Percentiles rank a stretch among this genome's conserved stretches.
These are phyloP conservation scores for Chenopodium berlandieri DNA, from an alignment of 148 eudicot species.

Conservation along the genomic window DNA sequence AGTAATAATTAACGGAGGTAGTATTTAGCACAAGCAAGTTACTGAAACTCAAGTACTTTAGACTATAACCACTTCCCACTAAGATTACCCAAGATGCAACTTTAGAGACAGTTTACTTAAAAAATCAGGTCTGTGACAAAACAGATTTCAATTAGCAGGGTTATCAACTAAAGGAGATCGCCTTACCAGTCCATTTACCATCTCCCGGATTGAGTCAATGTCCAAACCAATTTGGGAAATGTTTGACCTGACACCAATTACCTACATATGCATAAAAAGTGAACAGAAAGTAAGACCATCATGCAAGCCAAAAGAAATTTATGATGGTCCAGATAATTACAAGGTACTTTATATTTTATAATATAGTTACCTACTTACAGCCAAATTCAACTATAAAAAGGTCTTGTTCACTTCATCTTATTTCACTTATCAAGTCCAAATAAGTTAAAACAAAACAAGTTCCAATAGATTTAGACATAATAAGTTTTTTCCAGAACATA, in stretches of 20 bases:
- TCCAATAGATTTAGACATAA: too few relatives aligned
- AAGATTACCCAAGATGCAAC: background rate
- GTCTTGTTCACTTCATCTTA: too few relatives aligned
- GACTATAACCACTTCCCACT: background rate
- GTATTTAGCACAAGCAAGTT: background rate
- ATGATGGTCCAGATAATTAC: background rate
- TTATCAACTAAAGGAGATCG: background rate
- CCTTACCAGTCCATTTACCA: slow-evolving; percentile 79
- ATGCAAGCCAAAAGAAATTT: background rate
- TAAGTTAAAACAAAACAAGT: too few relatives aligned
- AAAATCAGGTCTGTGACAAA: background rate
- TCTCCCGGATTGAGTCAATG: slow-evolving; percentile 61
- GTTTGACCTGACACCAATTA: slow-evolving; percentile 58
- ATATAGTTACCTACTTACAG: too few relatives aligned
- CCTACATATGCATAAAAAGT: slow-evolving; percentile 45
- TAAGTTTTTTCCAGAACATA: too few relatives aligned
- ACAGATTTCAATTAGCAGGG: background rate
- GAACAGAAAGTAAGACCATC: slow-evolving; percentile 19
- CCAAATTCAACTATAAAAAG: too few relatives aligned
- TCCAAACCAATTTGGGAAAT: slow-evolving; percentile 80
- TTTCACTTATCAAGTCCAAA: too few relatives aligned
- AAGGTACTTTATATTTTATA: too few relatives aligned
- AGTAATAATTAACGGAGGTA: too few relatives aligned
- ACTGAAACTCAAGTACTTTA: background rate
- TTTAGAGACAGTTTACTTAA: background rate